Evolutionary conservation across 106 monocot species (phyloP).

Genomic region (Dendrobium chrysotoxum): DNA sequence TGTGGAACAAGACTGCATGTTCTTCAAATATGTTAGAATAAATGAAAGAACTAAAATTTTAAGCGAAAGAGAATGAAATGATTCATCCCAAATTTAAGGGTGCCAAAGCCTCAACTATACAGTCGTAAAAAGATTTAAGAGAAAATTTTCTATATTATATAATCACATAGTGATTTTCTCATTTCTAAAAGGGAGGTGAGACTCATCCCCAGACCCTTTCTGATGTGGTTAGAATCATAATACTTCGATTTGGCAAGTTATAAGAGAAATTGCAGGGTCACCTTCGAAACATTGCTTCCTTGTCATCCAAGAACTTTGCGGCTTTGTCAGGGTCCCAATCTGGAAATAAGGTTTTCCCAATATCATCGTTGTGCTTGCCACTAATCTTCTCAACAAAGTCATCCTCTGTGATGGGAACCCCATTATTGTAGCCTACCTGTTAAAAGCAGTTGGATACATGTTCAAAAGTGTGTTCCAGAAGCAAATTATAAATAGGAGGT

Average conservation of each 20-base stretch:
- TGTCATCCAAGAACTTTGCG: constrained; percentile 74
- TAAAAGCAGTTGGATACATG: background rate
- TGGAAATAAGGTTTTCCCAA: constrained; percentile 46
- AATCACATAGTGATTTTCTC: too few species aligned
- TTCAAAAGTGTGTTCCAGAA: background rate
- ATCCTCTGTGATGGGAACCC: constrained; percentile 61
- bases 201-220: too few species aligned
- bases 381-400: constrained; percentile 48
- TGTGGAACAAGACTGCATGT: constrained; percentile 44
- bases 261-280: constrained; percentile 4
- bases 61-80: too few species aligned
- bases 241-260: background rate
- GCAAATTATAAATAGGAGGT: background rate
- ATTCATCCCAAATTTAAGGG: too few species aligned
- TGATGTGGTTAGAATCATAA: background rate
- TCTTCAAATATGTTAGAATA: background rate
- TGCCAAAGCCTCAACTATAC: background rate
- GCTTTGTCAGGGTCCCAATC: constrained; percentile 49
- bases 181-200: too few species aligned
- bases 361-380: constrained; percentile 62
- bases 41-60: too few species aligned
- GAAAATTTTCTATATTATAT: too few species aligned
- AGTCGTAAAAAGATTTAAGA: too few species aligned
- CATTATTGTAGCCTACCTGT: constrained; percentile 59
- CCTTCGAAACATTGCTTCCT: constrained; percentile 66